phyloP scores from a whole-genome alignment of 176 grass and related monocot species.

The Ampelocalamus luodianensis region DNA sequence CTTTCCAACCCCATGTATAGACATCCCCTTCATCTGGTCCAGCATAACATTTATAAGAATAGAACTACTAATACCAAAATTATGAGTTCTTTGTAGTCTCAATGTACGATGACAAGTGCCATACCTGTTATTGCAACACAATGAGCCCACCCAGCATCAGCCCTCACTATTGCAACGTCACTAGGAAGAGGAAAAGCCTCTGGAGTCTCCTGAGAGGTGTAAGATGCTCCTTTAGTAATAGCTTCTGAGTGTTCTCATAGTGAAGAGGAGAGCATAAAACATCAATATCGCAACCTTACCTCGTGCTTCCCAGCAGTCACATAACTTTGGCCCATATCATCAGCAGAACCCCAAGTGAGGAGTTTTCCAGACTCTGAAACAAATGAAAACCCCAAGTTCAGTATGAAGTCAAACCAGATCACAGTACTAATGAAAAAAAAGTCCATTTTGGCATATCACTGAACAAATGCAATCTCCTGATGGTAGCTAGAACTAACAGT shows the following conservation, averaged over 20 bases:
- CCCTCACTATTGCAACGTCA: constrained; percentile 63
- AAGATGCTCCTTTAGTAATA: constrained; percentile 32
- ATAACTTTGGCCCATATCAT: constrained; percentile 99
- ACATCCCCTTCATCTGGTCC: constrained; percentile 81
- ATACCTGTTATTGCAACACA: constrained; percentile 89
- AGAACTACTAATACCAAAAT: constrained; percentile 15
- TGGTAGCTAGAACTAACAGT: neutral
- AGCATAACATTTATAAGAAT: constrained; percentile 43
- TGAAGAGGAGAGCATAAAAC: constrained; percentile 32
- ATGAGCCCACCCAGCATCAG: constrained; percentile 97
- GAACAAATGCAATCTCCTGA: neutral
- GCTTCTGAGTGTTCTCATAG: neutral
- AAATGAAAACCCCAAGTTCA: constrained; percentile 39
- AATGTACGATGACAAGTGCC: neutral
- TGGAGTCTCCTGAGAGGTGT: constrained; percentile 74
- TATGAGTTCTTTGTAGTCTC: neutral
- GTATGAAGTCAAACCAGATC: constrained; percentile 8
- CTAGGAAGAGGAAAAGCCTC: constrained; percentile 93
- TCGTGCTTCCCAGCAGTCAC: constrained; percentile 96
- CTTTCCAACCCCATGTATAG: constrained; percentile 99
- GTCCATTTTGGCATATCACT: constrained; percentile 13
- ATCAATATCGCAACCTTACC: constrained; percentile 51
- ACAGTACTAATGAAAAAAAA: neutral
- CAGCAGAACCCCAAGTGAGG: constrained; percentile 90
- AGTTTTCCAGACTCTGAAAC: constrained; percentile 82